Base-by-base conservation (phyloP, 108 stramenopile genomes). In the Epipyxis sp. region DNA sequence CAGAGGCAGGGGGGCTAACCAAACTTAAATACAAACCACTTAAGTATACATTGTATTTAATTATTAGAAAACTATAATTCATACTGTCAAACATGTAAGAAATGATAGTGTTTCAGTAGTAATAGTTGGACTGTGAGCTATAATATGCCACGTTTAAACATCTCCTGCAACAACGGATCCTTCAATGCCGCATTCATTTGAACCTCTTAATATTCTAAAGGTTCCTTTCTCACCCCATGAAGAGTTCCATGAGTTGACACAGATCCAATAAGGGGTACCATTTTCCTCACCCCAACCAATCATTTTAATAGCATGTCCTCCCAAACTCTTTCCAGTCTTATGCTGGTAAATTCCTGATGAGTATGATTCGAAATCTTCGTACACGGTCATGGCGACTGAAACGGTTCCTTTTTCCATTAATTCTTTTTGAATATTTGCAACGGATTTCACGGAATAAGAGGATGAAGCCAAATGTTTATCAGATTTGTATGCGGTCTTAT, bases 321-420 rank as follows among this genome's bases (percentile, higher is more conserved):
- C 81, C 0, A 77, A 59, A 27, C 1, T 29, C 57, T 59, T 35
- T 29, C 85, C 83, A 10, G 78, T 40, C 1, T 59, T 69, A 40
- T 79, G 69, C 6, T 25, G 42, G 44, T 84, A 86, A 0, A 83
- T 84, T 34, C 88, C 86, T 1, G 79, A 81, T 35, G 76, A 59
- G 77, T 88, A 88, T n/a, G 85, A 69, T 44, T 86, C 77, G 69
- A 88, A 88, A 85, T 87, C 86, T 40, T 85, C 62, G 71, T 87
- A 86, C 6, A 88, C 88, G 35, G 85, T 79, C 74, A 88, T 85
- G 37, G 87, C 80, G 10, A 81, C 87, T 30, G 85, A 82, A 16
- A 86, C 62, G 29, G 87, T 69, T 0, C 87, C 87, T 54, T 83
- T 74, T 41, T 82, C 59, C 80, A 83, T 72, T 46, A 88, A 83